Percentiles rank a stretch among this genome's conserved stretches.
These are phyloP conservation scores for Amphicarpaea edgeworthii DNA, from an alignment of 306 rosid genomes.

Conservation along the genomic window DNA sequence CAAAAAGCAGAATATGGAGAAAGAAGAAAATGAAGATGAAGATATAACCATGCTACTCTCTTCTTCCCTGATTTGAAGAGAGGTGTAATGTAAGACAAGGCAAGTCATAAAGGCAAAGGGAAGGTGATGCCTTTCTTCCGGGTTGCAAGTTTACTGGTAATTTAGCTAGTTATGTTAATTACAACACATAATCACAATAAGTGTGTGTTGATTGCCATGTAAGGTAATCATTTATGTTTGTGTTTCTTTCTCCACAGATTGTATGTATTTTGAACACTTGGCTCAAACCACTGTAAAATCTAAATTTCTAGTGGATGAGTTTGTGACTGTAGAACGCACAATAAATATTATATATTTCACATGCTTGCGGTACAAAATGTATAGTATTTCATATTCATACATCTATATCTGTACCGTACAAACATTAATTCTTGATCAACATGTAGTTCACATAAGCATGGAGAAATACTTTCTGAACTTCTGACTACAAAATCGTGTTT, in stretches of 20 bases:
- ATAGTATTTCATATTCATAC: conserved; percentile 5
- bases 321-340: neutral
- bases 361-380: too few species aligned
- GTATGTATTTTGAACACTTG: conserved; percentile 32
- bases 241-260: neutral
- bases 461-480: conserved; percentile 35
- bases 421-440: conserved; percentile 47
- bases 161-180: neutral
- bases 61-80: conserved; percentile 49
- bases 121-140: conserved; percentile 82
- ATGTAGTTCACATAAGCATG: conserved; percentile 45
- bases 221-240: neutral
- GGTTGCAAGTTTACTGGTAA: conserved; percentile 42
- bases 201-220: conserved; percentile 10
- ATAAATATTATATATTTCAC: too few species aligned
- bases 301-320: neutral
- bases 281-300: neutral
- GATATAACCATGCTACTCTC: conserved; percentile 38
- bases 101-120: conserved; percentile 84
- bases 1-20: conserved; percentile 48
- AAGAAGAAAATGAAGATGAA: conserved; percentile 57
- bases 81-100: conserved; percentile 53
- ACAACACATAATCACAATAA: neutral
- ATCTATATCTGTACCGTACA: neutral
- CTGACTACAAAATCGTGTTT: conserved; percentile 54